Base-by-base conservation (phyloP, 148 eudicot genomes). In the Vaccinium darrowii region DNA sequence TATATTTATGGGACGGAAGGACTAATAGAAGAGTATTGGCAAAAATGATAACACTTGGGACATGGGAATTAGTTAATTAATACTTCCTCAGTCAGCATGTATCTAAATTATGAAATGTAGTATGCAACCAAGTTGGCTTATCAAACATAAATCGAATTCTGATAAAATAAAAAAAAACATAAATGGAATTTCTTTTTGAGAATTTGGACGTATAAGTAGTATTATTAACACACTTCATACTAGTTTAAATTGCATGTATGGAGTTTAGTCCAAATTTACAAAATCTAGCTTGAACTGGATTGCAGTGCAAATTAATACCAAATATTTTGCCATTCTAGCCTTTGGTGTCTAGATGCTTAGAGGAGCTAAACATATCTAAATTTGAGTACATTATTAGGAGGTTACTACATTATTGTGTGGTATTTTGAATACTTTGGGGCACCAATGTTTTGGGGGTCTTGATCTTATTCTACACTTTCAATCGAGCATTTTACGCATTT, bases 61-160 rank as follows among this genome's bases (percentile, higher is more conserved):
- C 23, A 33, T 74, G 77, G 77, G 49, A 74, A 36, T 74, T 39
- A 74, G 23, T 33, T 39, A 36, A 14, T 36, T 30, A 33, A 13
- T 72, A 39, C 21, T 39, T 74, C 21, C n/a, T 15, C 43, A 7
- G 50, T 16, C 8, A 36, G 43, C 43, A 74, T 39, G 23, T 39
- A 36, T 39, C 77, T 21, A 49, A 18, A 25, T 76, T 9, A 49
- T 47, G 54, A 18, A 43, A 39, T 27, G 33, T 33, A 30, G 51
- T 19, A 76, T 76, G 25, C 53, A 49, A 74, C 54, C 30, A 76
- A 43, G 54, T 76, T 43, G 79, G 79, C 54, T 76, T 76, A 18
- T 43, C 0, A 8, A 36, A 12, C 18, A 74, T 43, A 8, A 47
- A 75, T 47, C 3, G 19, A 39, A 6, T 75, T 43, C 2, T 5